Base-by-base conservation (phyloP, 2,329 filamentous ascomycete genomes). In the Dothistroma pini region DNA sequence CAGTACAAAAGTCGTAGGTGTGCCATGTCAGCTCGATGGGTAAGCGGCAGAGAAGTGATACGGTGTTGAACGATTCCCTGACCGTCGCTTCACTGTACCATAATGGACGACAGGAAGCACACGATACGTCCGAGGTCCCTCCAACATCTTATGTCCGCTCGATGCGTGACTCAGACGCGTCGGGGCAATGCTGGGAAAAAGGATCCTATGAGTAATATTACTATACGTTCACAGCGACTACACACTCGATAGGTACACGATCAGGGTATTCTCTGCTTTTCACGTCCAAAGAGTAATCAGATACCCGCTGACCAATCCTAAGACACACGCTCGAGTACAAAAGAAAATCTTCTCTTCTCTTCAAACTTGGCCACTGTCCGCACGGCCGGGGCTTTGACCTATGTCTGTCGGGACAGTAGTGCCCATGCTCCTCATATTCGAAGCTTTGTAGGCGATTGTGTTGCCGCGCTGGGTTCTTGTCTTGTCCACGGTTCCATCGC, bases 121-220 rank as follows among this genome's bases (percentile, higher is more conserved):
- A 29, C 25, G 25, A 29, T 29, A 2, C 25, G 25, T 29, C 25
- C 25, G 25, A 1, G 8, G 14, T 44, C 4, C 7, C 41, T n/a
- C 11, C 16, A 9, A 38, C 35, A 12, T 38, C 5, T 12, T 38
- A 16, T 38, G 25, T 38, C 11, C 16, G 11, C 35, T 16, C 35
- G 11, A 12, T 38, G 35, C 25, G 35, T 38, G 35, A 38, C 35
- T 38, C 35, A 38, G 35, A n/a, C 16, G 3, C 8, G 2, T 44
- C 41, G n/a, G 41, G 41, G 41, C 41, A 44, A 19, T 14, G 16
- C 41, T 19, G 41, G n/a, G 3, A n/a, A 44, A 90, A 56, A 38
- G 38, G 34, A 38, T 35, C 41, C 25, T 54, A 35, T 55, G 56
- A 60, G 21, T 50, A 61, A 59, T 61, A 62, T 66, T 63, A 66